Conservation (phyloP, 176 grass and related monocot genomes). For the Oryza meridionalis region DNA sequence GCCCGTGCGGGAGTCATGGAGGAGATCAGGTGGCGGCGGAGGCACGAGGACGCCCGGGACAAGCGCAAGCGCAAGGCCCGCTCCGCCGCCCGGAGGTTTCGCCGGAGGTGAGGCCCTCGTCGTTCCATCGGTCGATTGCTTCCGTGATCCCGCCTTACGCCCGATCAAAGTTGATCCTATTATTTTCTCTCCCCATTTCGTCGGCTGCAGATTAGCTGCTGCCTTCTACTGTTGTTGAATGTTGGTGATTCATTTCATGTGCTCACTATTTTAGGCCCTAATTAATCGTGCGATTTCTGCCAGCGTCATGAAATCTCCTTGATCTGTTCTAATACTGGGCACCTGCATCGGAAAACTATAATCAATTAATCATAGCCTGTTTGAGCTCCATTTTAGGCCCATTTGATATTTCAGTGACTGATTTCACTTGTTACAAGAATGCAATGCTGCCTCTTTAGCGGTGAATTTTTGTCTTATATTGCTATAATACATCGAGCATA, state of each 20-base stretch:
- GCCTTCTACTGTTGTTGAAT: not conserved
- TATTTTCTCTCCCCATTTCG: not conserved
- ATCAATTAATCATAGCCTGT: not conserved
- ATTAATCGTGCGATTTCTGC: not conserved
- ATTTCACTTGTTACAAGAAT: not conserved
- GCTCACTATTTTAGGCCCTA: not conserved
- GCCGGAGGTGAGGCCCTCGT: conserved; percentile 42
- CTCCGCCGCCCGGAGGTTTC: conserved; percentile 35
- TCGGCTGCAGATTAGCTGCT: not conserved
- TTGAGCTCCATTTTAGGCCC: not conserved
- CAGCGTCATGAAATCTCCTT: not conserved
- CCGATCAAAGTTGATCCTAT: not conserved
- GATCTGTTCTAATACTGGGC: not conserved
- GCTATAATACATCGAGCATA: not conserved
- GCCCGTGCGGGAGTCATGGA: conserved; percentile 56
- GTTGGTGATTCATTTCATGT: not conserved
- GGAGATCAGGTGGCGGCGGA: conserved; percentile 69
- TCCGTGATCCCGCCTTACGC: not conserved
- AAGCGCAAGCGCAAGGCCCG: conserved; percentile 68
- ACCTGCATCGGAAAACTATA: not conserved
- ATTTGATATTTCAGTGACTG: not conserved
- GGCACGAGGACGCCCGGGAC: conserved; percentile 70
- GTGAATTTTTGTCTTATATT: not conserved
- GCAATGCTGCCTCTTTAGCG: not conserved
- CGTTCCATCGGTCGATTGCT: not conserved